Percentiles rank a stretch among this genome's conserved stretches.
phyloP scores from a whole-genome alignment of 371 early-diverging fungal species.

The Sporodiniella umbellata region DNA sequence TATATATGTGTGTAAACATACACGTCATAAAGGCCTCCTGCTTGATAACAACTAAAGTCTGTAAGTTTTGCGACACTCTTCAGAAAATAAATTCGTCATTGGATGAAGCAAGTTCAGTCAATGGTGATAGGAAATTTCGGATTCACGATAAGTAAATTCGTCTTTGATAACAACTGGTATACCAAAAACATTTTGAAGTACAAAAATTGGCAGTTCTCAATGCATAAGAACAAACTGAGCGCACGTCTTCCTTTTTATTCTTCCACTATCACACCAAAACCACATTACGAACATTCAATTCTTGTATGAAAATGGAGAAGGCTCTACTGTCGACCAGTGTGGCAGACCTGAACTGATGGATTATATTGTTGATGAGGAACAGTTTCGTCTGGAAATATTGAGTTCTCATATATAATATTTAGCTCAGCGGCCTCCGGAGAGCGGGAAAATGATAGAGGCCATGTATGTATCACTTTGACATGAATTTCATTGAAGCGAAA shows the following conservation, averaged over 20 bases:
- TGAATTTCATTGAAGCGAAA: constrained; percentile 2
- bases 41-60: too few relatives aligned
- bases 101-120: too few relatives aligned
- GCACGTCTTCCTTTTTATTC: not conserved
- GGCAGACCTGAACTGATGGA: constrained; percentile 12
- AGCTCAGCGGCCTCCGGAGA: not conserved
- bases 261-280: constrained; percentile 4
- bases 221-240: not conserved
- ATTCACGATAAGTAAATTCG: too few relatives aligned
- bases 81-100: too few relatives aligned
- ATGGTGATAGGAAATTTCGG: too few relatives aligned
- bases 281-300: constrained; percentile 6
- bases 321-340: constrained; percentile 6
- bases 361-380: constrained; percentile 20
- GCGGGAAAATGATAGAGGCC: constrained; percentile 1
- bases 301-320: constrained; percentile 12
- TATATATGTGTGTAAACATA: too few relatives aligned
- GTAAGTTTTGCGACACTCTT: too few relatives aligned
- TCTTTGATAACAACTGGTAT: too few relatives aligned
- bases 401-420: constrained; percentile 11
- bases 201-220: not conserved
- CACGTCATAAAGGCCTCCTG: too few relatives aligned
- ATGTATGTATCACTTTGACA: constrained; percentile 6
- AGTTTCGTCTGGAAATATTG: constrained; percentile 12
- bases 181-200: too few relatives aligned